Evolutionary conservation across 1,284 basidiomycete species (phyloP).

Genomic region (Polyporus tsugae): DNA sequence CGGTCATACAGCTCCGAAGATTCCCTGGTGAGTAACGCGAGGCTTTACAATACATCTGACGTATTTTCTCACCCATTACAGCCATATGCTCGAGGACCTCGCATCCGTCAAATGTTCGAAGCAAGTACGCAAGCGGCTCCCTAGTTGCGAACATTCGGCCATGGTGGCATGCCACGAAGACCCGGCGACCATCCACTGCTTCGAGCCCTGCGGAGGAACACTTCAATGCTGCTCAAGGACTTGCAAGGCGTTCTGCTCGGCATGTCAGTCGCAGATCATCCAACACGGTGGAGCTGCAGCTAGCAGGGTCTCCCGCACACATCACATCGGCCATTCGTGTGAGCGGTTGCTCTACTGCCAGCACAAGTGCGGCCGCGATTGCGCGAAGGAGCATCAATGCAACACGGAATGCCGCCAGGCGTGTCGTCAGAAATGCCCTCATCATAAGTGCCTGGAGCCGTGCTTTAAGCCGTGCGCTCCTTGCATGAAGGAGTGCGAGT

Average conservation of each 20-base stretch:
- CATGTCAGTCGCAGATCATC: slow-evolving; percentile 52
- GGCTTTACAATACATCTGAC: not conserved
- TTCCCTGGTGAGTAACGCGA: slow-evolving; percentile 59
- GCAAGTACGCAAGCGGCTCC: slow-evolving; percentile 56
- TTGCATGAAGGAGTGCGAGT: slow-evolving; percentile 68
- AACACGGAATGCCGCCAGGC: slow-evolving; percentile 51
- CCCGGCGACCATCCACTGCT: slow-evolving; percentile 50
- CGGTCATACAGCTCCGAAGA: slow-evolving; percentile 56
- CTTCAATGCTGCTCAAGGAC: slow-evolving; percentile 62
- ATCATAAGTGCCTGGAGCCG: slow-evolving; percentile 56
- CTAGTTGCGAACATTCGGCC: slow-evolving; percentile 64
- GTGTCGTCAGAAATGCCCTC: slow-evolving; percentile 64
- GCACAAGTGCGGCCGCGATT: slow-evolving; percentile 61
- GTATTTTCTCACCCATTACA: slow-evolving; percentile 36
- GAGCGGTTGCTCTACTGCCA: slow-evolving; percentile 63
- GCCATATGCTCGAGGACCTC: slow-evolving; percentile 56
- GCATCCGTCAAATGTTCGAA: slow-evolving; percentile 53
- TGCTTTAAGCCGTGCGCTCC: slow-evolving; percentile 70
- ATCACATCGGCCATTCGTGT: slow-evolving; percentile 61
- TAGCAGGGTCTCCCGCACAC: slow-evolving; percentile 38
- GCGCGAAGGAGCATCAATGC: slow-evolving; percentile 60
- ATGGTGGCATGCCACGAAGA: slow-evolving; percentile 56
- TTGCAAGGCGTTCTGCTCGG: slow-evolving; percentile 59
- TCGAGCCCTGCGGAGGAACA: slow-evolving; percentile 49
- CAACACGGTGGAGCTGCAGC: slow-evolving; percentile 8